Percentiles rank a stretch among this genome's conserved stretches.
Evolutionary conservation across 2,329 filamentous ascomycete species (phyloP).

Genomic region (Rutstroemia sp.): DNA sequence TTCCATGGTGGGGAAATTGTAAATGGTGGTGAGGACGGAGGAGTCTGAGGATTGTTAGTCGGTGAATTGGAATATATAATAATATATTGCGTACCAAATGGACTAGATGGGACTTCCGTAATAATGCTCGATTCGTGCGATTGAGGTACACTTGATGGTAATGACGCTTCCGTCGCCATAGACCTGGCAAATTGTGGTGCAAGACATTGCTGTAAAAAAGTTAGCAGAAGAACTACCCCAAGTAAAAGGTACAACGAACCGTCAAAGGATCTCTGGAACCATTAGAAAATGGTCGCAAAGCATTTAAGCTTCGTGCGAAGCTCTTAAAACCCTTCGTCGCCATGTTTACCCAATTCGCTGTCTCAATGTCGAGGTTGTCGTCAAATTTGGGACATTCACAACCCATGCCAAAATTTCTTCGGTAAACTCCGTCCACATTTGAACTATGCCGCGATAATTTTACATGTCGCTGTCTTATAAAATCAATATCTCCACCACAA

Average conservation of each 20-base stretch:
- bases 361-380: constrained; percentile 12
- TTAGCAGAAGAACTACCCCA: constrained; percentile 4
- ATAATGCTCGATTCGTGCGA: constrained; percentile 12
- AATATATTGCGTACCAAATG: constrained; percentile 1
- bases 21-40: constrained; percentile 75
- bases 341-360: constrained; percentile 21
- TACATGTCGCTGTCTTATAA: constrained; percentile 8
- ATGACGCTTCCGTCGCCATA: constrained; percentile 41
- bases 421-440: constrained; percentile 15
- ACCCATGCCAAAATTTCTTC: constrained; percentile 20
- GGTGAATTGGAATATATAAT: background rate
- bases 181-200: constrained; percentile 34
- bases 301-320: constrained; percentile 24
- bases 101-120: background rate
- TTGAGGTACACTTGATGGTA: constrained; percentile 19
- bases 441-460: constrained; percentile 20
- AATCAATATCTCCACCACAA: constrained; percentile 15
- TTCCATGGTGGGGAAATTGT: constrained; percentile 84
- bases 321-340: constrained; percentile 27
- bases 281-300: constrained; percentile 19
- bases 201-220: constrained; percentile 36
- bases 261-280: constrained; percentile 32
- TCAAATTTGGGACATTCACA: constrained; percentile 11
- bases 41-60: constrained; percentile 34
- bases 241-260: constrained; percentile 22